Evolutionary conservation across 345 rosid genomes (phyloP), one percentile per base, ranked within the genome.

Genomic region (Syzygium jambos): DNA sequence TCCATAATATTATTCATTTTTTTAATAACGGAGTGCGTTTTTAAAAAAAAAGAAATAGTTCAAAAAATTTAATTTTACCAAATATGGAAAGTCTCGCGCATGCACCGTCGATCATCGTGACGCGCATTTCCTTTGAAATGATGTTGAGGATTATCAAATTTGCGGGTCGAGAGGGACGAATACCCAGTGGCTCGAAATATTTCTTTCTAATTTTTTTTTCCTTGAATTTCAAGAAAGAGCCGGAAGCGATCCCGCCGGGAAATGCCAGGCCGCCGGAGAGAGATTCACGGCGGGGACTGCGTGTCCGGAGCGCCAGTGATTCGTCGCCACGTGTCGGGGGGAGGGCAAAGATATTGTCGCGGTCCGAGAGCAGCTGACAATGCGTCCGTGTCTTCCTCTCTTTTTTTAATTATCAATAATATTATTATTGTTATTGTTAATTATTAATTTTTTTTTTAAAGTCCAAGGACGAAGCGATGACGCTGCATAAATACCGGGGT

Each of bases 341-440:
- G 41, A 2, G 2, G 77, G 41, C 14, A 38, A 16, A n/a, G 34
- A 14, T 30, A 63, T 30, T 14, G 21, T 55, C 5, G 16, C 78
- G 11, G 78, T 29, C 78, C 43, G 41, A 65, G 22, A 29, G 22
- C 22, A 63, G 77, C 5, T 29, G 22, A 63, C 38, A 8, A 29
- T 3, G 41, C 17, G 23, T 30, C 23, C 21, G 43, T 4, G 78
- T 34, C 9, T 68, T 34, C 78, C 46, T 17, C 9, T 1, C 29
- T 65, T 65, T 63, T 15, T 16, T 54, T 4, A 22, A 22, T 41
- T 41, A 41, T 41, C 4, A 2, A 41, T 41, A 4, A 41, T 41
- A 41, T 4, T 0, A 57, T 57, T 2, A 11, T 10, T 1, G 23
- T 63, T 55, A 1, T 19, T 23, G 10, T 9, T 0, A 3, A n/a